Conservation (phyloP, 2,329 filamentous ascomycete species). For the Pseudogymnoascus pannorum region DNA sequence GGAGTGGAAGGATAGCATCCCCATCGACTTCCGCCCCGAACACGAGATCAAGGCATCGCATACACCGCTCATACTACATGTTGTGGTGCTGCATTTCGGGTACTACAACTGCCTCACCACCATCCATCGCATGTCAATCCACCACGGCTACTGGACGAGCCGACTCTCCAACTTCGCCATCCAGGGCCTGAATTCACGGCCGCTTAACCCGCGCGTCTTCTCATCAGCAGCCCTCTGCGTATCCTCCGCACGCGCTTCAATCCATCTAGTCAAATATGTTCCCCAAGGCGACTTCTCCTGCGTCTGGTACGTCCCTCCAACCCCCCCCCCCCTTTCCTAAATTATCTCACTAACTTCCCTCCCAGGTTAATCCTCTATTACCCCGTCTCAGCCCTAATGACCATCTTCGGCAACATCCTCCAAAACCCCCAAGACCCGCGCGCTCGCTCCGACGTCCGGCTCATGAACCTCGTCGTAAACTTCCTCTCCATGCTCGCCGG, state of each 20-base stretch:
- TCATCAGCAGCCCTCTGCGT: constrained; percentile 90
- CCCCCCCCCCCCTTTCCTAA: neutral
- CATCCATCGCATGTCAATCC: constrained; percentile 96
- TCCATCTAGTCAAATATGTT: constrained; percentile 90
- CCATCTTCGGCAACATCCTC: constrained; percentile 89
- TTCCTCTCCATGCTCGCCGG: constrained; percentile 85
- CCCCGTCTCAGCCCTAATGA: constrained; percentile 89
- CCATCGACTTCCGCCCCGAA: constrained; percentile 92
- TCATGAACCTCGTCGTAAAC: constrained; percentile 89
- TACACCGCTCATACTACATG: constrained; percentile 86
- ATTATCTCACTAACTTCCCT: constrained; percentile 25
- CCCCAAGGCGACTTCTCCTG: constrained; percentile 91
- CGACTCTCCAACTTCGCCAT: constrained; percentile 91
- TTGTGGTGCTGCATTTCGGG: constrained; percentile 89
- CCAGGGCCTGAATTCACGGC: constrained; percentile 82
- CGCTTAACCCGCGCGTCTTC: constrained; percentile 89
- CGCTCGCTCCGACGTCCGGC: constrained; percentile 77
- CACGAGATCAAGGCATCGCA: constrained; percentile 91
- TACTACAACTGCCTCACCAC: constrained; percentile 98
- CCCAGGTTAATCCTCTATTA: constrained; percentile 85
- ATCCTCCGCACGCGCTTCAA: constrained; percentile 83
- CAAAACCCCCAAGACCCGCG: constrained; percentile 89
- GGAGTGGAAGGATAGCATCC: constrained; percentile 93
- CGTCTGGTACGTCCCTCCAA: constrained; percentile 66
- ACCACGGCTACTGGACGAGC: constrained; percentile 97